A percentile compares a stretch with the other conserved stretches of the same genome.
phyloP scores from a whole-genome alignment of 2,329 filamentous ascomycete genomes.

The Talaromyces funiculosus region DNA sequence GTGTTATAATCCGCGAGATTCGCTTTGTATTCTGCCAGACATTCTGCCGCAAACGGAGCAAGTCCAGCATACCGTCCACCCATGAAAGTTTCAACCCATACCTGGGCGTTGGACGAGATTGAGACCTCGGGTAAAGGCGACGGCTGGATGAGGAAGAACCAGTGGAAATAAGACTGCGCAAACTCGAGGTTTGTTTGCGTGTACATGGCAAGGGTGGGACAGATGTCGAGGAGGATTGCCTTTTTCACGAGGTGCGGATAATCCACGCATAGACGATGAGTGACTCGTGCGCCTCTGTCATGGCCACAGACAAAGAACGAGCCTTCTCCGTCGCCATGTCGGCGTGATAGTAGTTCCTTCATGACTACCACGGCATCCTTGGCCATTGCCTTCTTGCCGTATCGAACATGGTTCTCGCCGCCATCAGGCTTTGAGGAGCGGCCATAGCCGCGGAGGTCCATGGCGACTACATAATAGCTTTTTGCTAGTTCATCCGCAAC shows the following conservation, averaged over 20 bases:
- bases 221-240: slow-evolving; percentile 49
- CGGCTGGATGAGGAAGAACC: slow-evolving; percentile 54
- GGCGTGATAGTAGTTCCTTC: slow-evolving; percentile 18
- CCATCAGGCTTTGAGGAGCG: slow-evolving; percentile 43
- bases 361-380: slow-evolving; percentile 45
- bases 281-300: slow-evolving; percentile 53
- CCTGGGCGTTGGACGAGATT: slow-evolving; percentile 34
- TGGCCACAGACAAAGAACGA: slow-evolving; percentile 50
- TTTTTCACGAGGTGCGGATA: slow-evolving; percentile 38
- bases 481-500: slow-evolving; percentile 37
- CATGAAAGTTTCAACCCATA: slow-evolving; percentile 42
- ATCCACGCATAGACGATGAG: slow-evolving; percentile 51
- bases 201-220: slow-evolving; percentile 53
- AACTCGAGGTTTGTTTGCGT: slow-evolving; percentile 39
- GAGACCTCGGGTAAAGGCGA: slow-evolving; percentile 49
- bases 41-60: slow-evolving; percentile 30
- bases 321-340: slow-evolving; percentile 30
- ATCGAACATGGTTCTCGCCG: slow-evolving; percentile 24
- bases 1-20: slow-evolving; percentile 38
- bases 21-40: slow-evolving; percentile 39
- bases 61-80: slow-evolving; percentile 28
- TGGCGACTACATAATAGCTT: slow-evolving; percentile 40
- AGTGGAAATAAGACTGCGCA: slow-evolving; percentile 52
- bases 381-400: slow-evolving; percentile 49
- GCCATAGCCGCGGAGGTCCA: slow-evolving; percentile 51